Evolutionary conservation across 495 filamentous ascomycete species (phyloP), one percentile per base, ranked within the genome.

Genomic region (Viridothelium virens): DNA sequence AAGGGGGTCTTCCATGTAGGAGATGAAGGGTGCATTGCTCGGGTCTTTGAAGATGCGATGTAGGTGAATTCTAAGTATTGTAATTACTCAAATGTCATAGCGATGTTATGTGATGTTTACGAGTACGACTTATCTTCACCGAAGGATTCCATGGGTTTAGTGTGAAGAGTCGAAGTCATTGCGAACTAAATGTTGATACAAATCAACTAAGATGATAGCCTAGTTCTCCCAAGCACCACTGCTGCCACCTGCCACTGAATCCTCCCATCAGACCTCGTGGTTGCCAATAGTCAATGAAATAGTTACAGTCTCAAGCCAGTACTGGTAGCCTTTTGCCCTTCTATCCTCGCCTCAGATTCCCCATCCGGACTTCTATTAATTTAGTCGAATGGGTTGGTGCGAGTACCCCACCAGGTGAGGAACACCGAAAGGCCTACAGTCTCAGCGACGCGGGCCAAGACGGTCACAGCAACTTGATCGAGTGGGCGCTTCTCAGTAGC

Each of bases 391-490:
- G 91, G 89, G 79, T 90, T 89, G 76, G 91, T 95, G 71, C 88
- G 87, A 63, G 93, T 96, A 70, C 94, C 94, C 94, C 94, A 98
- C 87, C 89, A 98, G 70, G 91, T 96, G 67, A 98, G 80, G 84
- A 97, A 91, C 74, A 97, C 71, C 65, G 88, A 90, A 50, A 97
- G 82, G 44, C 94, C 94, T 64, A 97, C 87, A 3, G 94, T 97
- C 82, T 98, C 94, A 67, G 96, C 86, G 70, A 94, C 78, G 72
- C 92, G 90, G 67, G 89, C 87, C 10, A 94, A 77, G 61, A 87
- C 85, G 72, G 87, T 89, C 64, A 97, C 87, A 62, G 91, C 92
- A 67, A 97, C 86, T 61, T 89, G 91, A 76, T 97, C 94, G 9
- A 92, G 77, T 16, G 93, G 89, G 38, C 92, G 86, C 82, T 94